Base-by-base conservation (phyloP, 163 green algal genomes). In the Smithsoniella earleae region DNA sequence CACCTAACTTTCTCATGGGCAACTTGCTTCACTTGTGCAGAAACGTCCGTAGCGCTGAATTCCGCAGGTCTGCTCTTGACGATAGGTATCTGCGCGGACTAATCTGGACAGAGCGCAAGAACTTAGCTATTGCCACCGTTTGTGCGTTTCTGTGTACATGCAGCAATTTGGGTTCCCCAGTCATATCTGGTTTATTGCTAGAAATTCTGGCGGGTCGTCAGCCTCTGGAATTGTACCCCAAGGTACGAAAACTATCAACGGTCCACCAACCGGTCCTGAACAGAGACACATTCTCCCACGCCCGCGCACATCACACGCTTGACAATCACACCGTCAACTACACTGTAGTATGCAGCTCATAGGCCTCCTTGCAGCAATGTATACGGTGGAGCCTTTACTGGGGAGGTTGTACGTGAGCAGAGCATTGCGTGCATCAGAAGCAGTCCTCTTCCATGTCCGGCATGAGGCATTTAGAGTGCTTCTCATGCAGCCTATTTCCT, bases 381-480 rank as follows among this genome's bases (percentile, higher is more conserved):
- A 90, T 77, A 80, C 83, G 66, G 54, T 81, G 3, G 86, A 91
- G 73, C 85, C 86, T 20, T 46, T 87, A 55, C 58, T 88, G 20
- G 86, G 81, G 0, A 79, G 81, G 22, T 76, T 97, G 2, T 97
- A 96, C 82, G 91, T 97, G 81, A 58, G 76, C 4, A 89, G 87
- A 63, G 63, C 86, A 18, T 86, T 89, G 27, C 65, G 69, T 4
- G 84, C 82, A 3, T 88, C 83, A 2, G 89, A 96, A 77, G 86
- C 88, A 76, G 79, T 94, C 25, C 75, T 95, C 62, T 85, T 86
- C 1, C 78, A 69, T 0, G 76, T 96, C 74, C 84, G 89, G 16
- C 58, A 85, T 69, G 86, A 95, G 82, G 81, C 92, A 34, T 97
- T 96, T 78, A 74, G 86, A 34, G 85, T 82, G 13, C 81, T 96